These are phyloP conservation scores for Carex parvula DNA, from an alignment of 176 grass and related monocot species.

Conservation along the genomic window DNA sequence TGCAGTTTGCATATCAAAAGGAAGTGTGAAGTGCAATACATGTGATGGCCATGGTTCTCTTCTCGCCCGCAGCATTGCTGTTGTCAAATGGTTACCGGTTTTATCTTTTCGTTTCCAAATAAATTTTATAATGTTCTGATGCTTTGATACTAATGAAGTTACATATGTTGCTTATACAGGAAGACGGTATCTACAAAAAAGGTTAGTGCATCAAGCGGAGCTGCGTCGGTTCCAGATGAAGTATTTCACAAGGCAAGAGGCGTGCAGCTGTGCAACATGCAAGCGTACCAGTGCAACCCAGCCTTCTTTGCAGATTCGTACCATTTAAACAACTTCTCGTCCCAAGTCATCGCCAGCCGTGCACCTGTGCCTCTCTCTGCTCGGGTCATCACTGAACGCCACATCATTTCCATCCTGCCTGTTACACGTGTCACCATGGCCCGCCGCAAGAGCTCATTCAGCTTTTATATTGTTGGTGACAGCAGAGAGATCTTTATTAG, in stretches of 20 bases:
- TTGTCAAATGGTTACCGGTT: slow-evolving; percentile 63
- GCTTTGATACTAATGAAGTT: slow-evolving; percentile 16
- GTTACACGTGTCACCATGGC: slow-evolving; percentile 78
- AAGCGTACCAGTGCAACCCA: slow-evolving; percentile 88
- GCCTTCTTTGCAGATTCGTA: slow-evolving; percentile 93
- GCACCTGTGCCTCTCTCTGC: slow-evolving; percentile 53
- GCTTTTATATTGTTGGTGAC: slow-evolving; percentile 69
- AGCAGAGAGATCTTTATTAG: slow-evolving; percentile 71
- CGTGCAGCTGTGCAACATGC: slow-evolving; percentile 80
- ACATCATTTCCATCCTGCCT: slow-evolving; percentile 74
- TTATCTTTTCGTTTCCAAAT: slow-evolving; percentile 8
- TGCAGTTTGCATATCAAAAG: slow-evolving; percentile 63
- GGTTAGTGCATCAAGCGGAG: slow-evolving; percentile 66
- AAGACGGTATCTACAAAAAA: slow-evolving; percentile 54
- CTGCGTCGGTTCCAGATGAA: slow-evolving; percentile 80
- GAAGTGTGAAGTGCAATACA: slow-evolving; percentile 60
- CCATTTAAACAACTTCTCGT: slow-evolving; percentile 75
- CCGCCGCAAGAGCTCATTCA: slow-evolving; percentile 48
- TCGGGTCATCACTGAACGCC: slow-evolving; percentile 71
- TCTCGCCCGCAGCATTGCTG: slow-evolving; percentile 54
- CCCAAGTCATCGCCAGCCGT: slow-evolving; percentile 61
- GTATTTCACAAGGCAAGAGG: slow-evolving; percentile 77
- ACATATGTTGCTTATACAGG: slow-evolving; percentile 43
- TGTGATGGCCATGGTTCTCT: slow-evolving; percentile 76
- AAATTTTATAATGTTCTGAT: slow-evolving; percentile 14